Evolutionary conservation across 2,329 filamentous ascomycete species (phyloP).

Genomic region (Colletotrichum acutatum): DNA sequence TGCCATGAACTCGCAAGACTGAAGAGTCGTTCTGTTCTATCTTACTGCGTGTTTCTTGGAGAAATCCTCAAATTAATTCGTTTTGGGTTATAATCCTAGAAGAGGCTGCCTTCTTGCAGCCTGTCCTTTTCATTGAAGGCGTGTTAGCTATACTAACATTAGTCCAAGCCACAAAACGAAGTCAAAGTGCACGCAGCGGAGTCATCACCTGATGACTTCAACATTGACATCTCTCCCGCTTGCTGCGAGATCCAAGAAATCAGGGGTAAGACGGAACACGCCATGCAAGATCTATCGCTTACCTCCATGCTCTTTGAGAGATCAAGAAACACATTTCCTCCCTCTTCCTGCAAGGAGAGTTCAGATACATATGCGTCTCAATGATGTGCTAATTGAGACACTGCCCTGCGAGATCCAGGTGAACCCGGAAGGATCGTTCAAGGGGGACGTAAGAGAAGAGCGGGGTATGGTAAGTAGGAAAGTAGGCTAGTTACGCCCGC

Average conservation of each 20-base stretch:
- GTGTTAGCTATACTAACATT: neutral
- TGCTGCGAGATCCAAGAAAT: neutral
- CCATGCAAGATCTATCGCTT: neutral
- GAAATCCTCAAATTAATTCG: no score
- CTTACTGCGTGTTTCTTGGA: no score
- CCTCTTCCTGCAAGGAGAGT: neutral
- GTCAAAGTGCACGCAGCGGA: no score
- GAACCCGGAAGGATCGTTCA: neutral
- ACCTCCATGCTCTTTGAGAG: neutral
- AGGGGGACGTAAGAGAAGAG: neutral
- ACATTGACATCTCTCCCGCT: neutral
- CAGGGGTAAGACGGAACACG: neutral
- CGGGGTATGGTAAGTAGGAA: neutral
- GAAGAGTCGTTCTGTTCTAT: no score
- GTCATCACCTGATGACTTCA: neutral
- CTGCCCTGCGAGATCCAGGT: neutral
- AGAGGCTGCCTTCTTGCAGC: no score
- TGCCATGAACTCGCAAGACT: no score
- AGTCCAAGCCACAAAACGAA: no score
- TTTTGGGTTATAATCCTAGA: no score
- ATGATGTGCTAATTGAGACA: neutral
- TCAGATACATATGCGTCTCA: neutral
- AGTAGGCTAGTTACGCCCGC: neutral
- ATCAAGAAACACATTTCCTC: neutral
- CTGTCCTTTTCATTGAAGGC: neutral